Base-by-base conservation (phyloP, 129 eudicot species). In the Lonicera japonica region DNA sequence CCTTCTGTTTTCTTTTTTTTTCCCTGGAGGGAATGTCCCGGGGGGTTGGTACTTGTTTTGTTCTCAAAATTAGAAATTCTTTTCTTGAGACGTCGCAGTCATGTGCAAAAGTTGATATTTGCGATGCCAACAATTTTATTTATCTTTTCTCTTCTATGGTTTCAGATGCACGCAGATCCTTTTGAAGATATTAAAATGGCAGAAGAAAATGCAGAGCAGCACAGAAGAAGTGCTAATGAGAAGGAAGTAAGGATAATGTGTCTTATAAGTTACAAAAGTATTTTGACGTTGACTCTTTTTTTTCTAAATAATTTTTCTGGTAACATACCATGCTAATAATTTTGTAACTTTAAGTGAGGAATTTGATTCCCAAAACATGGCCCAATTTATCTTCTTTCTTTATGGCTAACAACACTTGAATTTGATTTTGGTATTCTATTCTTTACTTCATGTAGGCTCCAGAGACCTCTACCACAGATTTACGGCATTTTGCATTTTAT, bases 401-500 rank as follows among this genome's bases (percentile, higher is more conserved):
- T 25, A 58, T 58, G 48, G 48, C n/a, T 36, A 10, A 14, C 50
- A 10, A 43, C 36, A 43, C 50, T 43, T 43, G 50, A 43, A 43
- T 10, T 43, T 43, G 50, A 11, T 43, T 43, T 2, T 21, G 69
- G 51, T 57, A 59, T 63, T 24, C 53, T 60, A 15, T 69, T 29
- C 52, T 60, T 53, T 23, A 9, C 48, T 64, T 29, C 36, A 48
- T 72, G 63, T 71, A 88, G 96, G 69, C 72, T 54, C 61, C 75
- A 53, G 99, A 88, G 64, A 82, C 79, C 65, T 58, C 88, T 12
- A 73, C 81, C 7, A 83, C 80, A 67, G 95, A 92, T 70, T 73
- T 92, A 73, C 91, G 96, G 61, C 99, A 92, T 76, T 92, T 92
- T 81, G 95, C 95, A 64, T 80, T 92, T 63, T 92, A 80, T 73